A percentile compares a stretch with the other conserved stretches of the same genome.
phyloP scores from a whole-genome alignment of 306 rosid species.

The Comarum palustre region DNA sequence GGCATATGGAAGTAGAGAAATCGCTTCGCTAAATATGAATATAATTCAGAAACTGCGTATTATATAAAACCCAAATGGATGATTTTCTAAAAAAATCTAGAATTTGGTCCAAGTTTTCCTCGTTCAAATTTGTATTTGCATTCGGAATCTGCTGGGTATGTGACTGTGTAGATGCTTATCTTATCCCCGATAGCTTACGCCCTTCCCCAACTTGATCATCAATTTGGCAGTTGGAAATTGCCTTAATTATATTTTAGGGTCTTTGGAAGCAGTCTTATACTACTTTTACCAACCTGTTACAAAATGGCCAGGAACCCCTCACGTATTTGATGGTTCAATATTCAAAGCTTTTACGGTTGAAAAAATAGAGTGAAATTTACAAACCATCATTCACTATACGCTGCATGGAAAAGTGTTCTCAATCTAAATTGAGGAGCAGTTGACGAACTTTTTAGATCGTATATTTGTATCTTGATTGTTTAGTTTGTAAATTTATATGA shows the following conservation, averaged over 20 bases:
- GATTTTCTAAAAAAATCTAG: not conserved
- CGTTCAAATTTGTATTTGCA: not conserved
- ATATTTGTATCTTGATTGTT: too few species aligned
- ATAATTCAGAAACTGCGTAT: not conserved
- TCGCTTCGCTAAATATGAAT: not conserved
- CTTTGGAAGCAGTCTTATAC: not conserved
- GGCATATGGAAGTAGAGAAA: not conserved
- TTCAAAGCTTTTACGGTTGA: not conserved
- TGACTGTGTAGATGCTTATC: not conserved
- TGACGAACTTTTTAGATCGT: too few species aligned
- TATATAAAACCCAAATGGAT: not conserved
- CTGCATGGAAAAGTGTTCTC: too few species aligned
- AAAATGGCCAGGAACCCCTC: not conserved
- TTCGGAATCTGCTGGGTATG: not conserved
- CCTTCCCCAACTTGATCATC: constrained; percentile 34
- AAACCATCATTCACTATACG: too few species aligned
- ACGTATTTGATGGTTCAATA: not conserved
- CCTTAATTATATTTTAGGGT: not conserved
- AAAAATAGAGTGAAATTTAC: too few species aligned
- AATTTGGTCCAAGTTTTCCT: constrained; percentile 18
- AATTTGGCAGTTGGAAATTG: constrained; percentile 6
- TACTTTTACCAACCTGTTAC: not conserved
- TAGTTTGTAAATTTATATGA: too few species aligned
- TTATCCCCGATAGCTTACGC: constrained; percentile 24
- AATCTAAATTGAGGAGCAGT: too few species aligned